Percentiles rank a stretch among this genome's conserved stretches.
Evolutionary conservation across 2,329 filamentous ascomycete species (phyloP).

Genomic region (Botrytis sinoallii): DNA sequence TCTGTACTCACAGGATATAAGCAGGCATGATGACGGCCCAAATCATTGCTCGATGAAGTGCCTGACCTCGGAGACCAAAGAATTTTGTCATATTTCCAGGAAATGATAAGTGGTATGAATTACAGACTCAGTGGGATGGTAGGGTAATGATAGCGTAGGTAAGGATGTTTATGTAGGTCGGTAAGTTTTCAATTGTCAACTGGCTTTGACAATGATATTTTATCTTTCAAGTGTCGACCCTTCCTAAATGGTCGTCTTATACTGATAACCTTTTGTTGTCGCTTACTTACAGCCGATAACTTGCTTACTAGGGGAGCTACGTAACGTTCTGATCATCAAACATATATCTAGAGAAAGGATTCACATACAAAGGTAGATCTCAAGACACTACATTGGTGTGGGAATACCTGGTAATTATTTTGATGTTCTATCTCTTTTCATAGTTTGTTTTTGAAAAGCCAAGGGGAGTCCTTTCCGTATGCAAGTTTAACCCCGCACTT

Average conservation of each 20-base stretch:
- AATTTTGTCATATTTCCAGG: constrained; percentile 48
- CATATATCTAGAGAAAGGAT: not conserved
- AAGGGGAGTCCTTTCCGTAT: not conserved
- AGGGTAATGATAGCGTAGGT: not conserved
- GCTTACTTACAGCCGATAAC: not conserved
- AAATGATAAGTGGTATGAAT: not conserved
- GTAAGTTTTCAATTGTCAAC: not conserved
- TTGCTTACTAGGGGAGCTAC: not conserved
- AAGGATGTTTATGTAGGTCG: not conserved
- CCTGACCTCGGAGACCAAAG: constrained; percentile 58
- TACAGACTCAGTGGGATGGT: not conserved
- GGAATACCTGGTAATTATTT: not conserved
- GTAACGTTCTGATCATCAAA: not conserved
- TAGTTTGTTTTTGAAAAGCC: not conserved
- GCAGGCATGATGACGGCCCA: constrained; percentile 67
- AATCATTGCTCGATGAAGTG: constrained; percentile 49
- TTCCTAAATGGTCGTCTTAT: constrained; percentile 5
- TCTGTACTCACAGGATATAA: constrained; percentile 59
- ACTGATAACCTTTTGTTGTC: not conserved
- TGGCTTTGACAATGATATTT: not conserved
- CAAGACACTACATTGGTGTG: not conserved
- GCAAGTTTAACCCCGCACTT: not conserved
- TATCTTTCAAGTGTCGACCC: not conserved
- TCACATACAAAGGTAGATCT: not conserved
- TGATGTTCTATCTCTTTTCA: not conserved